Evolutionary conservation across 1,284 basidiomycete species (phyloP), one percentile per base, ranked within the genome.

Genomic region (Moniliophthora roreri): DNA sequence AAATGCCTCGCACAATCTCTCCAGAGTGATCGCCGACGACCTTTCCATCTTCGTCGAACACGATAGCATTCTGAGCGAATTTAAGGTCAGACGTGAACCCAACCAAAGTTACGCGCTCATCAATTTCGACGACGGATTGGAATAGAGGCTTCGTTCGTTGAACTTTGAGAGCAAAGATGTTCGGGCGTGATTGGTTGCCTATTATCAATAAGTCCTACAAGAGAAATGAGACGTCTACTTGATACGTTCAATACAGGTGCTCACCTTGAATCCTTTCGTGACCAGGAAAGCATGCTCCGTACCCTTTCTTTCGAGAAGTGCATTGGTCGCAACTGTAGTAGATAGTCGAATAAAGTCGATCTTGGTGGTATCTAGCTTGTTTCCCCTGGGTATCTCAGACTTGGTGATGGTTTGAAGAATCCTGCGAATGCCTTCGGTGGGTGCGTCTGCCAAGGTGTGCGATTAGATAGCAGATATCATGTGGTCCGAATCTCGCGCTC

Each of bases 361-460:
- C 24, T 46, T 18, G 20, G 41, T 21, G 13, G 41, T 44, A 23
- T 44, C 41, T 24, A 44, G 24, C 20, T 13, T 24, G 13, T 26
- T 32, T 26, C 36, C 35, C 21, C 45, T 45, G 3, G 44, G 36
- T 18, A 52, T 47, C n/a, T 23, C 20, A 34, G 36, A 20, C 15
- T 35, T 44, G 13, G 28, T 26, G 13, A 36, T 36, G 8, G 47
- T n/a, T 21, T 52, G 35, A 42, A 52, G 45, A 7, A 39, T 45
- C 32, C 51, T 45, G 38, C 51, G 34, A 26, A 48, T 52, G 34
- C 44, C 51, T 48, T 52, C 51, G 21, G 51, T 52, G 1, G 51
- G 51, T 8, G 44, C 51, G 41, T 52, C 46, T n/a, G 28, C 15
- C 20, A 7, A 37, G 36, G 23, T 18, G 15, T 6, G n/a, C 10